Conservation (phyloP, 73 alveolate genomes). For the Symbiodinium pilosum region DNA sequence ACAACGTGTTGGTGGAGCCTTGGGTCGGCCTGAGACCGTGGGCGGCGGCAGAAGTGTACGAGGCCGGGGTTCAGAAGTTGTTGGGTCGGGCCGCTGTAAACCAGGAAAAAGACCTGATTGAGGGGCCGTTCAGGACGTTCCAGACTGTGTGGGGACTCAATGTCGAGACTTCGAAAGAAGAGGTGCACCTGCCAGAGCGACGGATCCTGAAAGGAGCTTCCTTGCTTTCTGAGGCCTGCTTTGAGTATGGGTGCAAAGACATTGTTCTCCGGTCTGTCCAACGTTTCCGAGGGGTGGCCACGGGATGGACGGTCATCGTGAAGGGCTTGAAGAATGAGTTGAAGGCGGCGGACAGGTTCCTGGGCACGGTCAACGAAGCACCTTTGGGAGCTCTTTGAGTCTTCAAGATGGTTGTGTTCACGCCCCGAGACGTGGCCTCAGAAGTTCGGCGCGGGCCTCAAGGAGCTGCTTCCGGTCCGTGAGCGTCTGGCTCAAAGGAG, state of each 20-base stretch:
- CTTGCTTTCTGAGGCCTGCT: background rate
- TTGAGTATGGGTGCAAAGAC: background rate
- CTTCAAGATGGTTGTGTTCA: background rate
- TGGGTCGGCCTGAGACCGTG: slow-evolving; percentile 40
- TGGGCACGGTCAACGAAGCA: background rate
- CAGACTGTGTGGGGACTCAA: slow-evolving; percentile 30
- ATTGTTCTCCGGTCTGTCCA: background rate
- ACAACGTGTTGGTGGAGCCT: too few relatives aligned
- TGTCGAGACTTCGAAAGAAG: background rate
- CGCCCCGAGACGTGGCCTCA: background rate
- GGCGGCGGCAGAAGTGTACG: slow-evolving; percentile 22
- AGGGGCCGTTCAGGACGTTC: background rate
- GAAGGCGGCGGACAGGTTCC: slow-evolving; percentile 4
- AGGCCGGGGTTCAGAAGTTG: background rate
- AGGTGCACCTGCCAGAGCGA: slow-evolving; percentile 17
- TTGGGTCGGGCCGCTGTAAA: background rate
- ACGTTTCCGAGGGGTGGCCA: background rate
- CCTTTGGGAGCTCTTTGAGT: slow-evolving; percentile 30
- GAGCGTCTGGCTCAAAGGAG: slow-evolving; percentile 7
- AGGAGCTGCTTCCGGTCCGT: background rate
- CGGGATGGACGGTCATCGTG: slow-evolving; percentile 5
- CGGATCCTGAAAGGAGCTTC: slow-evolving; percentile 22
- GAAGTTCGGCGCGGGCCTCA: background rate
- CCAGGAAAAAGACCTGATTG: slow-evolving; percentile 28
- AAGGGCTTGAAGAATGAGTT: slow-evolving; percentile 17